These are phyloP conservation scores for Teratosphaeria pseudoeucalypti DNA, from an alignment of 2,329 filamentous ascomycete genomes.

Conservation along the genomic window DNA sequence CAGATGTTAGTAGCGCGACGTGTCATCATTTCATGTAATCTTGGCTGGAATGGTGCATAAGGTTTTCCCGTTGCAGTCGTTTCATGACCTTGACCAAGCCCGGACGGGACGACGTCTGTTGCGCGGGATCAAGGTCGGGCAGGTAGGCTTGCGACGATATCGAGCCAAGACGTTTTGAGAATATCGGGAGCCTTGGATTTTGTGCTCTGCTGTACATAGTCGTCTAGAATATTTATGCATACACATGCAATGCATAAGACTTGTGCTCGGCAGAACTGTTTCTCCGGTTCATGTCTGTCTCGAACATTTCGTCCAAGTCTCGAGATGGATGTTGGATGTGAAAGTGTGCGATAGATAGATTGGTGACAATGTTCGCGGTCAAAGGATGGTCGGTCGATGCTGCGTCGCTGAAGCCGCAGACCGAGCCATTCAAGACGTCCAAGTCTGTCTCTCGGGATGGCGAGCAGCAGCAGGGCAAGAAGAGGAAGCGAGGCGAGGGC, in stretches of 20 bases:
- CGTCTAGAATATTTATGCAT: too few species aligned
- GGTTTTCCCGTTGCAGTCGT: too few species aligned
- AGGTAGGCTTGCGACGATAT: too few species aligned
- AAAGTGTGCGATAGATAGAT: not conserved
- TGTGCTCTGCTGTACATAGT: too few species aligned
- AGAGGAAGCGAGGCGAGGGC: constrained; percentile 23
- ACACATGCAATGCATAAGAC: not conserved
- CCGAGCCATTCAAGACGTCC: constrained; percentile 27
- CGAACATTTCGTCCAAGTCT: not conserved
- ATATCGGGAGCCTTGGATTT: too few species aligned
- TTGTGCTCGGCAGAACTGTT: not conserved
- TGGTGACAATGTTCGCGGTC: constrained; percentile 76
- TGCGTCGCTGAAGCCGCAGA: constrained; percentile 61
- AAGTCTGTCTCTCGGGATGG: constrained; percentile 37
- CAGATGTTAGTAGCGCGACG: too few species aligned
- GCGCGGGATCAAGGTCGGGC: too few species aligned
- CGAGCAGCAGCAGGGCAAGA: constrained; percentile 38
- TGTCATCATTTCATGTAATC: too few species aligned
- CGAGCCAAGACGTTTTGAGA: too few species aligned
- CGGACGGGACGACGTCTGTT: too few species aligned
- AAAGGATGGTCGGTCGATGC: constrained; percentile 81
- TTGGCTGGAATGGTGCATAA: too few species aligned
- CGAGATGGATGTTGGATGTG: not conserved
- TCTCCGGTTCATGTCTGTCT: not conserved
- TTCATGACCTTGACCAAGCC: too few species aligned